Base-by-base conservation (phyloP, 1,284 basidiomycete species). In the Paramarasmius palmivorus region DNA sequence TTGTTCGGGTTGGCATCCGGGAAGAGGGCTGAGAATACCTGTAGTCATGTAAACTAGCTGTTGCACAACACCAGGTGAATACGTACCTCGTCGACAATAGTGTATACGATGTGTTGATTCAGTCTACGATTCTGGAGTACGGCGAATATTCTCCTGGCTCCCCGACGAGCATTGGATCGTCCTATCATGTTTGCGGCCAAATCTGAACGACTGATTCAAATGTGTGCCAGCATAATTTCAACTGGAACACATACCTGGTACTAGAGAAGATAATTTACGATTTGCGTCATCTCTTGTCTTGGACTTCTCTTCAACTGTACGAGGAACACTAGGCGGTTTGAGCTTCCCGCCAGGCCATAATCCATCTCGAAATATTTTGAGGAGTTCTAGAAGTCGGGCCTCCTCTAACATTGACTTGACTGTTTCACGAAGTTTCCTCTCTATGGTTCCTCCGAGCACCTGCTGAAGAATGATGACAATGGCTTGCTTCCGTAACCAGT, bases 101-200 rank as follows among this genome's bases (percentile, higher is more conserved):
- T 90, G 67, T 96, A 92, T 19, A 88, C 80, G 49, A 98, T 85
- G 66, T 97, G 94, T 67, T 96, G 93, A 68, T 97, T 98, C 35
- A 98, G 74, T 17, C 95, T 79, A 51, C 88, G 81, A 65, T 98
- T 98, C 69, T 98, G 96, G 42, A 98, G 68, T 0, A 95, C 92
- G 2, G 93, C 88, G 66, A 98, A 98, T 56, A 96, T 88, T 48
- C 93, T 80, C 46, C 93, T 80, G 3, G 95, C 94, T 5, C 95
- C 96, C 41, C 93, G 81, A 6, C 94, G 82, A 9, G 95, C 94
- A 67, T 98, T 98, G 2, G 92, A 88, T 22, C 94, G 80, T 8
- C 96, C 96, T 58, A 98, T 96, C 86, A 98, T 93, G 64, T 96
- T 98, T 5, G 95, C 93, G 26, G 92, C 94, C 44, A 98, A 72